Evolutionary conservation across 176 grass and related monocot genomes (phyloP), one percentile per base, ranked within the genome.

Genomic region (Sorghum bicolor): DNA sequence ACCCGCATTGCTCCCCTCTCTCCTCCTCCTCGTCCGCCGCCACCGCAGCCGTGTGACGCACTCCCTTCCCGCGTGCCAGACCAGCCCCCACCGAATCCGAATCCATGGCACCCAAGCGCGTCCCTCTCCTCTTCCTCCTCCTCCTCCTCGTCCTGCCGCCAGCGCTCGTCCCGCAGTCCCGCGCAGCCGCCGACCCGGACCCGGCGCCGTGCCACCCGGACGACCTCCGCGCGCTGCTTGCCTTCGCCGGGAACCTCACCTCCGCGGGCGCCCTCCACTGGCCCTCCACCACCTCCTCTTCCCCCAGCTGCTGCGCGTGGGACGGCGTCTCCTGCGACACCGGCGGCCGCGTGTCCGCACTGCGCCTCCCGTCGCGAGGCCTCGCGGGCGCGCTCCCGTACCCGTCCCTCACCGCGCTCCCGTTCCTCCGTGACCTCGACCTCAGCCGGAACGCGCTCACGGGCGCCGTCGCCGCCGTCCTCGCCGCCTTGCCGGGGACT

Each of bases 381-480:
- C 90, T 96, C 10, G 32, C 34, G 12, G 94, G 88, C 4, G 20
- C 74, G 28, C n/a, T 93, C 40, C 81, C 80, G 0, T 8, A 28
- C 30, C 14, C 77, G 34, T 36, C 84, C 67, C 86, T 95, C 47
- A 60, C 66, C 2, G 66, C 69, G 72, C 88, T 95, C 44, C 50
- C 52, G 20, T 74, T 39, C 25, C 92, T 97, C 9, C 41, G 81
- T 26, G 77, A 81, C 10, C 79, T 94, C 67, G 92, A 97, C 86
- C 90, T 98, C 72, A 95, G 93, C 89, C 31, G 61, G 45, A 98
- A 98, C 82, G 86, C 84, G 31, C 82, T 95, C 4, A 81, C 80
- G 1, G 91, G 96, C 0, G 33, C 31, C 47, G 30, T 90, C 25
- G 16, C 87, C 48, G 74, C 88, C 3, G 7, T 32, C 17, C 12